Evolutionary conservation across 139 green algal species (phyloP), one percentile per base, ranked within the genome.

Genomic region (Chlamydomonas incerta): DNA sequence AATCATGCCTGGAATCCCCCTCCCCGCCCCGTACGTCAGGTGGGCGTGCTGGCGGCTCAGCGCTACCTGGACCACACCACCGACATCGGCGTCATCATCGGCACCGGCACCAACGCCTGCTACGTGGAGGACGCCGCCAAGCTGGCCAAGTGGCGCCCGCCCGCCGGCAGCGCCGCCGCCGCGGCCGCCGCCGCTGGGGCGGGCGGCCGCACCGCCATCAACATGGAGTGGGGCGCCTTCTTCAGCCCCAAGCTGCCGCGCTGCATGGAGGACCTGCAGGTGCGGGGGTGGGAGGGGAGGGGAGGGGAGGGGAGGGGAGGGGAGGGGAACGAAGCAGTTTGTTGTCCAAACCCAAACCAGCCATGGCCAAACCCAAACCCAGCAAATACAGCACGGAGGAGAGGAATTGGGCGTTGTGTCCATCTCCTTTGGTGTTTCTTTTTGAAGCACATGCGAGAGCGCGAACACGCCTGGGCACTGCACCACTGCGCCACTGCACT

Each of bases 141-240:
- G 31, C 57, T 95, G 52, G 58, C 82, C 66, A 95, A 95, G 84
- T 94, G 88, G 89, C 31, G 69, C 66, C 50, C 81, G 15, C 50
- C 60, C 69, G 58, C 47, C 26, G 24, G 72, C 60, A 33, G 57
- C 26, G 3, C 8, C 20, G 13, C 62, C 28, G 76, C 55, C 23
- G 28, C 34, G 68, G 68, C 34, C 14, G 35, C 35, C 14, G 3
- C 9, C 26, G 55, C 76, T 35, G 81, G 72, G 35, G 21, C 52
- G 2, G 41, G 85, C 73, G 82, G 77, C 0, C 77, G 57, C 79
- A 91, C 83, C 26, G 88, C 88, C 8, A 72, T 94, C 83, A 94
- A 94, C 79, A 88, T 90, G 26, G 96, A 99, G 89, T 99, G 96
- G 96, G 95, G 93, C 15, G 93, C 95, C 70, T 97, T 97, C 60